Evolutionary conservation across 2,329 filamentous ascomycete species (phyloP).

Genomic region (Fusarium devonianum): DNA sequence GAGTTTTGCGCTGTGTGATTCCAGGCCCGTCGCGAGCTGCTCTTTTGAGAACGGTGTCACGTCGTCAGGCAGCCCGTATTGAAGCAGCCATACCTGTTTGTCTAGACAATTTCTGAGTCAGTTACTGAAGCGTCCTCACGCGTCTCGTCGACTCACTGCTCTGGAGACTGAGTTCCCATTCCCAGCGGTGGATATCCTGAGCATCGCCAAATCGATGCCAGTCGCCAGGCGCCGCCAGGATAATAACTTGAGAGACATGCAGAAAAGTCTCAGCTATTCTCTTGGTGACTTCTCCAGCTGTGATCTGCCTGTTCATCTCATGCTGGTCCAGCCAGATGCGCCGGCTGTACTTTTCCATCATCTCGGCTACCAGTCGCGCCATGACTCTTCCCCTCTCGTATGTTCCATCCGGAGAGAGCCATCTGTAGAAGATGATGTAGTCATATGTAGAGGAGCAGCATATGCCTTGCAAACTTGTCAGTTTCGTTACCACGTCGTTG

Average conservation of each 20-base stretch:
- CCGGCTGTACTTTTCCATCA: constrained; percentile 12
- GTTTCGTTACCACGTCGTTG: no score
- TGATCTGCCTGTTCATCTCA: constrained; percentile 6
- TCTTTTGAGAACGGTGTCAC: neutral
- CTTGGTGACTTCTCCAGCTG: constrained; percentile 3
- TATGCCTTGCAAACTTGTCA: neutral
- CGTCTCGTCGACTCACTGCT: neutral
- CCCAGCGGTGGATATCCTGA: constrained; percentile 22
- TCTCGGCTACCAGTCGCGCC: constrained; percentile 11
- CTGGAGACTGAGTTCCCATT: constrained; percentile 21
- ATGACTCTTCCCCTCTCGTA: constrained; percentile 19
- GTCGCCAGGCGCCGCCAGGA: constrained; percentile 2
- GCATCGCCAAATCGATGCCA: constrained; percentile 9
- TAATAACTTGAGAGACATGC: constrained; percentile 7
- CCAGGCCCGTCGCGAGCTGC: constrained; percentile 4
- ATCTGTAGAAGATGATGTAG: constrained; percentile 20
- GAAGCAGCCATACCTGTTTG: constrained; percentile 19
- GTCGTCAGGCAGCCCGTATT: constrained; percentile 8
- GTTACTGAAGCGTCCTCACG: neutral
- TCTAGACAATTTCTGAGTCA: neutral
- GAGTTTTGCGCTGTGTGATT: constrained; percentile 1
- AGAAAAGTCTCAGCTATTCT: constrained; percentile 7
- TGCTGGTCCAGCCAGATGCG: constrained; percentile 22
- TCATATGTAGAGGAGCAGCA: neutral
- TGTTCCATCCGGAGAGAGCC: constrained; percentile 7